Evolutionary conservation across 2,329 filamentous ascomycete species (phyloP).

Genomic region (Cladosporium colombiae): DNA sequence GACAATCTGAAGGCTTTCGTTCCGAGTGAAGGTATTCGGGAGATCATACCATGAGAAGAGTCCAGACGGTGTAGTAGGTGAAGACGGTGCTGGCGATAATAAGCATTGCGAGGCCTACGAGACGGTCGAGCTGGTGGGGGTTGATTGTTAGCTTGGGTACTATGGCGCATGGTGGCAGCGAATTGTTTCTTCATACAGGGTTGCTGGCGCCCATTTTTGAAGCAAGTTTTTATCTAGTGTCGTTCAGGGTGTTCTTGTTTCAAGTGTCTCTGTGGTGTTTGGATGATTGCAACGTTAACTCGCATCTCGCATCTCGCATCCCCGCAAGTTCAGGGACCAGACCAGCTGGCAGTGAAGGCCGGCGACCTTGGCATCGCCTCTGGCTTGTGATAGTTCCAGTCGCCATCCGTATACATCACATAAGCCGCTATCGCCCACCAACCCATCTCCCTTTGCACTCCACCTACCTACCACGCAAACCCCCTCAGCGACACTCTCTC

Average conservation of each 20-base stretch:
- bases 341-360: slow-evolving; percentile 14
- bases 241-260: not conserved
- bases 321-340: not conserved
- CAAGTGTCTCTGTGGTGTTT: not conserved
- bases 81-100: slow-evolving; percentile 72
- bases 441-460: slow-evolving; percentile 1
- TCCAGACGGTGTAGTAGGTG: slow-evolving; percentile 97
- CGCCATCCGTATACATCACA: slow-evolving; percentile 1
- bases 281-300: not conserved
- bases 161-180: not conserved
- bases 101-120: slow-evolving; percentile 75
- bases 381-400: slow-evolving; percentile 12
- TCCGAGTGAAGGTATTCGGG: too few species aligned
- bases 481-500: not conserved
- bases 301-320: not conserved
- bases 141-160: not conserved
- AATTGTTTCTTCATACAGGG: slow-evolving; percentile 8
- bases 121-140: slow-evolving; percentile 77
- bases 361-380: slow-evolving; percentile 8
- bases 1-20: too few species aligned
- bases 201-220: slow-evolving; percentile 22
- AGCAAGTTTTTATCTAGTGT: not conserved
- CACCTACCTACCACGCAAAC: slow-evolving; percentile 5
- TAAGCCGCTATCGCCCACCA: slow-evolving; percentile 5
- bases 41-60: slow-evolving; percentile 78